Conservation (phyloP, 1,284 basidiomycete species). For the Pterulicium gracile region DNA sequence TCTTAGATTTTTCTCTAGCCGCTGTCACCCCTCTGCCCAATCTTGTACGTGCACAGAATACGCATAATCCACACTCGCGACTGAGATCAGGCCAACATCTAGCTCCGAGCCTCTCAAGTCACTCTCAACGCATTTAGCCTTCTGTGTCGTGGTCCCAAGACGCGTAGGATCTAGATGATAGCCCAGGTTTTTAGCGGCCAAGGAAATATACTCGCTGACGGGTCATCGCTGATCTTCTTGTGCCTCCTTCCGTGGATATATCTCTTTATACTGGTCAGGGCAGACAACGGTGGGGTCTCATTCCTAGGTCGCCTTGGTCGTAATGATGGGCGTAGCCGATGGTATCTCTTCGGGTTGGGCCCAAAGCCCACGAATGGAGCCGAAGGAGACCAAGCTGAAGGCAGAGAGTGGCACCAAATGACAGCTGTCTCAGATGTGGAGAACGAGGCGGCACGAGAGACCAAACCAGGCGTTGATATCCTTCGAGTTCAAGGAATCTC, state of each 20-base stretch:
- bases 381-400: not conserved
- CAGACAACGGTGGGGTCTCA: slow-evolving; percentile 46
- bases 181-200: slow-evolving; percentile 14
- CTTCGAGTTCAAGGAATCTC: slow-evolving; percentile 58
- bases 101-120: slow-evolving; percentile 57
- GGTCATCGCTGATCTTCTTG: slow-evolving; percentile 69
- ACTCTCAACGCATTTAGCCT: slow-evolving; percentile 71
- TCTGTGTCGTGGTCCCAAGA: slow-evolving; percentile 48
- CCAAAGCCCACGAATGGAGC: not conserved
- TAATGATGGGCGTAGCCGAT: slow-evolving; percentile 13
- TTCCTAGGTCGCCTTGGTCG: slow-evolving; percentile 13
- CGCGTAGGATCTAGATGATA: slow-evolving; percentile 30
- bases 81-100: too few species aligned
- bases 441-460: not conserved
- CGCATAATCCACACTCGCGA: too few species aligned
- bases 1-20: too few species aligned
- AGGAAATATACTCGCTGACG: slow-evolving; percentile 48
- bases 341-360: not conserved
- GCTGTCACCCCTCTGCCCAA: too few species aligned
- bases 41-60: too few species aligned
- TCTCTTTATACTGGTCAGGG: slow-evolving; percentile 46
- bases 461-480: slow-evolving; percentile 26
- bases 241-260: slow-evolving; percentile 45
- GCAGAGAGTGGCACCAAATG: too few species aligned
- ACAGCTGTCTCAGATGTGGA: not conserved